Evolutionary conservation across 305 asterid genomes (phyloP).

Genomic region (Fraxinus floribunda): DNA sequence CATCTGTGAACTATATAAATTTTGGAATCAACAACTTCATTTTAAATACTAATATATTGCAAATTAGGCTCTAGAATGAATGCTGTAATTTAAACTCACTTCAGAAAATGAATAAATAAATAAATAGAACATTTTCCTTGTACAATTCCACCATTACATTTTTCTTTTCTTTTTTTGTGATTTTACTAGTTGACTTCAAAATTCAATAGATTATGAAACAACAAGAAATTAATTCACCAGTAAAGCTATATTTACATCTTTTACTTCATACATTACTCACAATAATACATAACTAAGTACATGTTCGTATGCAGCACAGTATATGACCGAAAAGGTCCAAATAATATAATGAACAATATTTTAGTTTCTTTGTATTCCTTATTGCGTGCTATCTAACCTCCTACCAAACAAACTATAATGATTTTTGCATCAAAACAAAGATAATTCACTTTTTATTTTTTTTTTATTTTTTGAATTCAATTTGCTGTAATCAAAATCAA

Average conservation of each 20-base stretch:
- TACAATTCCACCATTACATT: background rate
- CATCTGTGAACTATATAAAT: background rate
- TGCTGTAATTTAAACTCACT: background rate
- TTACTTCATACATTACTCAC: background rate
- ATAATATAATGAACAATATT: background rate
- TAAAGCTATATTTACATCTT: constrained; percentile 3
- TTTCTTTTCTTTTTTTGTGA: background rate
- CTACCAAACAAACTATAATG: background rate
- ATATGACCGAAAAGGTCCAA: background rate
- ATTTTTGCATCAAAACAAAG: background rate
- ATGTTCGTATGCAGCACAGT: background rate
- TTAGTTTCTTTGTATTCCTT: background rate
- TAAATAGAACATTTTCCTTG: background rate
- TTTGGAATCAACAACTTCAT: background rate
- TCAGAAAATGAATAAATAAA: background rate
- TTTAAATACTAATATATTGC: background rate
- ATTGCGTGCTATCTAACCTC: background rate
- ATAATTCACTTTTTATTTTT: background rate
- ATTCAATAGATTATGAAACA: background rate
- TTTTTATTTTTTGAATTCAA: background rate
- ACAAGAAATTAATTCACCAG: background rate
- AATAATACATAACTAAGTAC: background rate
- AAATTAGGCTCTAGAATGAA: background rate
- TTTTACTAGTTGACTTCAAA: constrained; percentile 5
- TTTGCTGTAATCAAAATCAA: background rate